phyloP scores from a whole-genome alignment of 2,329 filamentous ascomycete genomes.

The Seiridium cupressi region DNA sequence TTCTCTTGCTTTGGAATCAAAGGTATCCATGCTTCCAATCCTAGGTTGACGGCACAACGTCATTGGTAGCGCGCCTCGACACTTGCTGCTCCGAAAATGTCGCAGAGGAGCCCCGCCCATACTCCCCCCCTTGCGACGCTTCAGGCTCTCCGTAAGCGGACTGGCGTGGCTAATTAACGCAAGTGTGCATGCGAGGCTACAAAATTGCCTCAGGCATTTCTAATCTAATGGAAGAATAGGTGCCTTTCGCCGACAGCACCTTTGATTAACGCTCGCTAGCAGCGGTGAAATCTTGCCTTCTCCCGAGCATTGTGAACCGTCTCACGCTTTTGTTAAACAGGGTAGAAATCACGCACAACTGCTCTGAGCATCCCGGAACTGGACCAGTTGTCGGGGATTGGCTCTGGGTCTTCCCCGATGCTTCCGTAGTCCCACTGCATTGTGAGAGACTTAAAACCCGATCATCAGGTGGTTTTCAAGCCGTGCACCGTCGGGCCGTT shows the following conservation, averaged over 20 bases:
- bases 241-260: too few relatives aligned
- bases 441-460: too few relatives aligned
- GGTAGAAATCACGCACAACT: too few relatives aligned
- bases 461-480: too few relatives aligned
- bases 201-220: constrained; percentile 17
- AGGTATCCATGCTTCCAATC: neutral
- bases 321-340: too few relatives aligned
- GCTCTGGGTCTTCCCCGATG: too few relatives aligned
- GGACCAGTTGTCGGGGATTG: neutral
- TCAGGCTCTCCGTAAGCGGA: constrained; percentile 12
- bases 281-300: too few relatives aligned
- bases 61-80: constrained; percentile 1
- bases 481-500: too few relatives aligned
- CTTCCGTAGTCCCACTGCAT: too few relatives aligned
- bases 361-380: neutral
- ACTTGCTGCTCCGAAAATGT: constrained; percentile 16
- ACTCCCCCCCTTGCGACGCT: constrained; percentile 1
- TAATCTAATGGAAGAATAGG: too few relatives aligned
- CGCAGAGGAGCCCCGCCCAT: constrained; percentile 11
- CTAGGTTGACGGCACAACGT: neutral
- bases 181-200: constrained; percentile 17
- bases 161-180: constrained; percentile 12
- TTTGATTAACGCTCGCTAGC: too few relatives aligned
- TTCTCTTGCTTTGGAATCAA: neutral
- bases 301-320: too few relatives aligned